Evolutionary conservation across 192 early-diverging fungal genomes (phyloP), one percentile per base, ranked within the genome.

Genomic region (Entomortierella lignicola): DNA sequence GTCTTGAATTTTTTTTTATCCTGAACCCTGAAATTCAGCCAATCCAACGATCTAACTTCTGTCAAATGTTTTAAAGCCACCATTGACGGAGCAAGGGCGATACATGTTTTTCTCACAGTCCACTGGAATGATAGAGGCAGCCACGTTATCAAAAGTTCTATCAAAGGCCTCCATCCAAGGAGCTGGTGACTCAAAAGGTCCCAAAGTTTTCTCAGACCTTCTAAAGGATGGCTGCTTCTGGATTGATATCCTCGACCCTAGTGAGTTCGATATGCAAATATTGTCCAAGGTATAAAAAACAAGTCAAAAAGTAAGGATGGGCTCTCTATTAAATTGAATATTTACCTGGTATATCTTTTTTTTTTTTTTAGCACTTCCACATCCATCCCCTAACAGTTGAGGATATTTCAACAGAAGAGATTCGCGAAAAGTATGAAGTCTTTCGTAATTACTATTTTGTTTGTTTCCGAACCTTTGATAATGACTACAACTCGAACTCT

Each of bases 401-500:
- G 85, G 98, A 99, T 69, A 98, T 99, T 55, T 74, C 86, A 39
- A 92, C 89, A 21, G 90, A 94, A 34, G 93, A 95, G 61, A 89
- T 90, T n/a, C 86, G 97, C 18, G 98, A 99, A 83, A 98, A 98
- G 69, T 95, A 95, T 60, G 97, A 99, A 81, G 80, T 90, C 4
- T 96, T 94, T 64, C 73, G 84, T 18, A 86, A 94, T 60, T 99
- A 99, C 81, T 94, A 93, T 66, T 98, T 98, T 85, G 90, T 98
- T 25, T 92, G 92, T 66, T 96, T 97, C 72, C 86, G 94, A 37
- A 89, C 87, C 15, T 92, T 94, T 72, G 88, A 92, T 72, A 80
- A 81, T 58, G 89, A 94, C 59, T 86, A 87, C 26, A 84, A 85
- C 69, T 88, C 87, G 48, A 81, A 85, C 6, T 65, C 67, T 21